Evolutionary conservation across 2,329 filamentous ascomycete species (phyloP), one percentile per base, ranked within the genome.

Genomic region (Eutypella sp.): DNA sequence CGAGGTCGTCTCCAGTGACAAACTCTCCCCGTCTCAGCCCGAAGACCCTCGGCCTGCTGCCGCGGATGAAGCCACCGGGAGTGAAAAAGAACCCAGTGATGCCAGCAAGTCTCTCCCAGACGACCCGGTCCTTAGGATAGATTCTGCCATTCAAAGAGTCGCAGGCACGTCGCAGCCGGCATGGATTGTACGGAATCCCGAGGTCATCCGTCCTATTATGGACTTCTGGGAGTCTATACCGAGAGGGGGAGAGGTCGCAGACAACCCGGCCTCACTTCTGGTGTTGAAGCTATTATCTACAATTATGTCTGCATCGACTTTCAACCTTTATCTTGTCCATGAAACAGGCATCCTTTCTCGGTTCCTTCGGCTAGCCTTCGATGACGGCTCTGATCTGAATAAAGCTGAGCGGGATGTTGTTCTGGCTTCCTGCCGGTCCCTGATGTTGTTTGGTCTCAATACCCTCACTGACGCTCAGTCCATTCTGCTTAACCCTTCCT

Each of bases 391-490:
- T 18, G 62, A 67, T 13, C 68, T 87, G 24, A 73, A 74, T 13
- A 60, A 71, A 20, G 61, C 68, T 3, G 85, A 90, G 60, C 75
- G 72, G 55, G 63, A 71, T 22, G 71, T 82, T 13, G 77, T 89
- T 18, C 71, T 84, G 52, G 72, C 78, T 19, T 73, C 95, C 22
- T 91, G 87, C 58, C 78, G 78, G 52, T 74, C 75, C 64, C 68
- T 95, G 61, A 81, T 89, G 72, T 71, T 80, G 47, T 74, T 93
- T 51, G 92, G 93, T 18, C 79, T 95, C 54, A 87, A 84, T 58
- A 77, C 77, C 48, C 78, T 96, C n/a, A 81, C 88, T 39, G 90
- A 96, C 70, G 88, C 89, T 15, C 84, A 91, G 58, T 82, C 85
- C 49, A 74, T 99, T 24, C 64, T 84, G 31, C 72, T 75, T 11